Evolutionary conservation across 2,329 filamentous ascomycete species (phyloP).

Genomic region (Raffaelea deltoideospora): DNA sequence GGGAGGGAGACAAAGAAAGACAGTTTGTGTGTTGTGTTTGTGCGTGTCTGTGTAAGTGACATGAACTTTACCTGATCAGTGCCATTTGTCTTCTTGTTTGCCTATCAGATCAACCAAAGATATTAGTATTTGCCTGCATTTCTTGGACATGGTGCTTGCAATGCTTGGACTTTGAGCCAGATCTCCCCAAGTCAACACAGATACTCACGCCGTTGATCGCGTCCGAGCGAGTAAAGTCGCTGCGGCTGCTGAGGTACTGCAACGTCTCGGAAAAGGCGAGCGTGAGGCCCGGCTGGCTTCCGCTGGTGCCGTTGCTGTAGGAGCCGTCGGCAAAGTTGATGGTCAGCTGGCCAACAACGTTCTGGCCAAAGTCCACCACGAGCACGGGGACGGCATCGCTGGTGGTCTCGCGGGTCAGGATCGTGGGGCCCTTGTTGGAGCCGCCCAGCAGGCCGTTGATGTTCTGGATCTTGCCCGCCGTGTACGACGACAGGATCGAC

Average conservation of each 20-base stretch:
- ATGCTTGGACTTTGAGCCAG: too few relatives aligned
- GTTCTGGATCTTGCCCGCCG: slow-evolving; percentile 22
- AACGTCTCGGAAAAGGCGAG: slow-evolving; percentile 34
- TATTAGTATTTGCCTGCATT: too few relatives aligned
- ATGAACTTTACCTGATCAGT: slow-evolving; percentile 30
- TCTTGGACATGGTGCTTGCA: too few relatives aligned
- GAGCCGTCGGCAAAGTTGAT: slow-evolving; percentile 25
- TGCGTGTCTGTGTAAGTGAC: too few relatives aligned
- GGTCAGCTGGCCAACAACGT: slow-evolving; percentile 26
- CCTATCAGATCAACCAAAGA: too few relatives aligned
- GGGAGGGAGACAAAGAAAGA: not conserved
- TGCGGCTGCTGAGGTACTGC: slow-evolving; percentile 25
- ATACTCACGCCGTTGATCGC: too few relatives aligned
- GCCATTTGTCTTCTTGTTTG: slow-evolving; percentile 23
- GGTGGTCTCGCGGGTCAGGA: slow-evolving; percentile 14
- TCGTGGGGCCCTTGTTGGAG: slow-evolving; percentile 13
- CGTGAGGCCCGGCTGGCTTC: slow-evolving; percentile 22
- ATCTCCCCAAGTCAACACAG: too few relatives aligned
- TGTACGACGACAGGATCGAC: slow-evolving; percentile 14
- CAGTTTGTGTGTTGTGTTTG: too few relatives aligned
- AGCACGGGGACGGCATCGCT: slow-evolving; percentile 18
- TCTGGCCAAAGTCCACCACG: slow-evolving; percentile 34
- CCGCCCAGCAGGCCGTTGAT: slow-evolving; percentile 17
- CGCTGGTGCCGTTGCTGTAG: slow-evolving; percentile 5
- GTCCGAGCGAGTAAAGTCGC: slow-evolving; percentile 33